These are phyloP conservation scores for Cryptosporidium ryanae DNA, from an alignment of 169 alveolate genomes.

Conservation along the genomic window DNA sequence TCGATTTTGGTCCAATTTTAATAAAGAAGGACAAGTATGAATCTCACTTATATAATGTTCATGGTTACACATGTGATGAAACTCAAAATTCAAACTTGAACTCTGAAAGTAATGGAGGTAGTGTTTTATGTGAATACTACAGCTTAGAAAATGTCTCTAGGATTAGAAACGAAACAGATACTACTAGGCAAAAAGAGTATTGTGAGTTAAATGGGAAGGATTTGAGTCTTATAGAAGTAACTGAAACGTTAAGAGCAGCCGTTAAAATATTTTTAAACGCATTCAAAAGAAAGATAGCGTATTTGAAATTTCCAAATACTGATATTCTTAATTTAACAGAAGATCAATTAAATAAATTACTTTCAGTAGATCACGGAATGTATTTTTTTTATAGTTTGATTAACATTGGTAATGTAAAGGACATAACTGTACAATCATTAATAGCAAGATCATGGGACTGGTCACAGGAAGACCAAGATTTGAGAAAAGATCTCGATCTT, in stretches of 20 bases:
- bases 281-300: constrained; percentile 30
- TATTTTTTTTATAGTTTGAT: constrained; percentile 29
- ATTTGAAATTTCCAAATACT: constrained; percentile 13
- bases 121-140: not conserved
- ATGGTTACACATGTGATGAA: not conserved
- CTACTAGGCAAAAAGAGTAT: constrained; percentile 33
- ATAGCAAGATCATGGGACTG: constrained; percentile 72
- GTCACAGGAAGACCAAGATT: constrained; percentile 55
- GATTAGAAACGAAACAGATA: constrained; percentile 19
- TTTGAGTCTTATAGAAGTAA: constrained; percentile 48
- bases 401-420: constrained; percentile 24
- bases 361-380: constrained; percentile 16
- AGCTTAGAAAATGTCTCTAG: not conserved
- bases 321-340: not conserved
- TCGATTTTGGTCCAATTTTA: too few relatives aligned
- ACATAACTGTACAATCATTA: constrained; percentile 57
- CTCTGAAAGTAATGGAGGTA: not conserved
- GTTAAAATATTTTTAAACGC: constrained; percentile 22
- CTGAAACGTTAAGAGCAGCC: constrained; percentile 43
- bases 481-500: constrained; percentile 24
- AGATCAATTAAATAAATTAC: constrained; percentile 34
- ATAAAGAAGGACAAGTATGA: too few relatives aligned
- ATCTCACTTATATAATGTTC: too few relatives aligned
- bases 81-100: not conserved
- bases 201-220: constrained; percentile 40